Evolutionary conservation across 2,329 filamentous ascomycete genomes (phyloP), one percentile per base, ranked within the genome.

Genomic region (Calonectria ilicicola): DNA sequence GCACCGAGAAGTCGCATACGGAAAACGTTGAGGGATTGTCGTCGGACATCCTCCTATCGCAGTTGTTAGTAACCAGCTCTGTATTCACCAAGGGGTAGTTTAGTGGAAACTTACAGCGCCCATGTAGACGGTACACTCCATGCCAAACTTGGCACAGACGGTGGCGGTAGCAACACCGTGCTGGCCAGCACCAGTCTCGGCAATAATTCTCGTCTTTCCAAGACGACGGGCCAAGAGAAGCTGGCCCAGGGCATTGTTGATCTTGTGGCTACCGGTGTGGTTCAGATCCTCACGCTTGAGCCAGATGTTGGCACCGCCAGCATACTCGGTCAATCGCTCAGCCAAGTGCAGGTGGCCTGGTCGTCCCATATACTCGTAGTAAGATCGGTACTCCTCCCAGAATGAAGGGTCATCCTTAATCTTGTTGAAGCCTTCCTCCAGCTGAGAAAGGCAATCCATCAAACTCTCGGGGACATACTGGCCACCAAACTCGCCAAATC

Each of bases 61-160:
- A 17, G 1, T 26, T 62, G 69, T 84, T 77, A 82, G 81, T 74
- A 21, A 56, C 47, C 27, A 44, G n/a, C 21, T 51, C 14, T 29
- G 8, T 2, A 29, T 51, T 10, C 42, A 12, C 6, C 23, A 3
- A 6, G 5, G 5, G 21, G 6, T 19, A 47, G n/a, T 56, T 10
- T 10, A 14, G 32, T 35, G 26, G 32, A 56, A 21, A 85, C 86
- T 83, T 82, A 88, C 86, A 58, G 96, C 95, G 80, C 97, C 97
- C 97, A 99, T 99, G 86, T 96, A 99, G 68, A 99, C 94, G 35
- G 95, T 98, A 83, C 97, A 99, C 83, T 96, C 93, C 96, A 99
- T 96, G 81, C 95, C 95, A 81, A 99, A 98, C 86, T 98, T 98
- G 82, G 97, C 97, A 81, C 97, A 98, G 27, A 98, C 95, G 0